A percentile compares a stretch with the other conserved stretches of the same genome.
These are phyloP conservation scores for Begonia loranthoides DNA, from an alignment of 306 rosid genomes.

Conservation along the genomic window DNA sequence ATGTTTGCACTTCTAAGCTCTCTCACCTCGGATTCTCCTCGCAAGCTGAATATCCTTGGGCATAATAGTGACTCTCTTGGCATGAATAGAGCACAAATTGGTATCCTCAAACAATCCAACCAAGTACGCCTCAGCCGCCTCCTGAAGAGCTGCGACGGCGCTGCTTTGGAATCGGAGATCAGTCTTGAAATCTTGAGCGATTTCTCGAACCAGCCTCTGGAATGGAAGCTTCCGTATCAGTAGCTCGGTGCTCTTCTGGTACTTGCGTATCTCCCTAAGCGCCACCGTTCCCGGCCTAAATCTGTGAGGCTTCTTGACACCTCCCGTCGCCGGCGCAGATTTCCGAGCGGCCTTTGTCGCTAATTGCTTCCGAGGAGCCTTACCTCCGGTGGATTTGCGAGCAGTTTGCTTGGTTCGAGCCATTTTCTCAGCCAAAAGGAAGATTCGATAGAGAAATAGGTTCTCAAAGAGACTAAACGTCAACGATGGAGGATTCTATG, in stretches of 20 bases:
- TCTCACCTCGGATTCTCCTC: too few species aligned
- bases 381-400: conserved; percentile 14
- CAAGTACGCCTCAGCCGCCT: conserved; percentile 20
- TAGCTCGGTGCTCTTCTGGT: conserved; percentile 19
- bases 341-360: conserved; percentile 21
- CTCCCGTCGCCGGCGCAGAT: conserved; percentile 15
- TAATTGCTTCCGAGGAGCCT: conserved; percentile 20
- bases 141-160: conserved; percentile 22
- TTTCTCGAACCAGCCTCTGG: conserved; percentile 19
- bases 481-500: neutral
- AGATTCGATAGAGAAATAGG: neutral
- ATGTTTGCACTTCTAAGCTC: too few species aligned
- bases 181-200: conserved; percentile 7
- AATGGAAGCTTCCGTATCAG: conserved; percentile 18
- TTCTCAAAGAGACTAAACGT: neutral
- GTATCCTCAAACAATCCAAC: conserved; percentile 3
- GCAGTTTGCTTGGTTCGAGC: conserved; percentile 20
- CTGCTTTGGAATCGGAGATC: conserved; percentile 18
- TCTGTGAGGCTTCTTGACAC: conserved; percentile 19
- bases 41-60: too few species aligned
- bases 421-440: neutral
- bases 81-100: neutral
- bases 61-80: too few species aligned
- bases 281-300: conserved; percentile 18
- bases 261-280: conserved; percentile 17